Evolutionary conservation across 1,284 basidiomycete genomes (phyloP).

Genomic region (Heterobasidion parviporum): DNA sequence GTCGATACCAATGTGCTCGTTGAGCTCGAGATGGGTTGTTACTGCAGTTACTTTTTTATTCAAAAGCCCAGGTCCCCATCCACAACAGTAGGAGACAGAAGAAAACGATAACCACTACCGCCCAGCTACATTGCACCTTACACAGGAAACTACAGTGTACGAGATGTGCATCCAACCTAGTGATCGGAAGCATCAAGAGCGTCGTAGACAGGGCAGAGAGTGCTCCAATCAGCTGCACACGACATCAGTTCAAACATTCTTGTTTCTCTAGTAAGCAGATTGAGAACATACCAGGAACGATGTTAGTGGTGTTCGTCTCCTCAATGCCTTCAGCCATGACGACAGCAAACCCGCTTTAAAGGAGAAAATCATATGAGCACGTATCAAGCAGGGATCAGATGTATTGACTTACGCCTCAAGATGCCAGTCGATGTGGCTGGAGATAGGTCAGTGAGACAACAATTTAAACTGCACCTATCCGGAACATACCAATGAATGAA

Average conservation of each 20-base stretch:
- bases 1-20: too few relatives aligned
- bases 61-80: too few relatives aligned
- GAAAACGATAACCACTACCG: too few relatives aligned
- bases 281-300: background rate
- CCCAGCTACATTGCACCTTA: too few relatives aligned
- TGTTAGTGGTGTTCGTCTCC: constrained; percentile 1
- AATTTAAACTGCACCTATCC: background rate
- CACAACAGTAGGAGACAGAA: too few relatives aligned
- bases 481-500: constrained; percentile 29
- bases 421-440: constrained; percentile 13
- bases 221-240: background rate
- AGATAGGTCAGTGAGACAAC: background rate
- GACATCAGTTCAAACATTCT: background rate
- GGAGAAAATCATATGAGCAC: background rate
- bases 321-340: constrained; percentile 22
- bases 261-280: too few relatives aligned
- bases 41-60: too few relatives aligned
- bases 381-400: too few relatives aligned
- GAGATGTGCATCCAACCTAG: background rate
- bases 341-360: constrained; percentile 18
- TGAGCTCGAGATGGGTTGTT: too few relatives aligned
- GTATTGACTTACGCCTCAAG: constrained; percentile 8
- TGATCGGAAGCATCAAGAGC: background rate
- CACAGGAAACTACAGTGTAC: too few relatives aligned
- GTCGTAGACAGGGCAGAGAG: constrained; percentile 1